A percentile compares a stretch with the other conserved stretches of the same genome.
Evolutionary conservation across 1,284 basidiomycete species (phyloP).

Genomic region (Trichosporon ovoides): DNA sequence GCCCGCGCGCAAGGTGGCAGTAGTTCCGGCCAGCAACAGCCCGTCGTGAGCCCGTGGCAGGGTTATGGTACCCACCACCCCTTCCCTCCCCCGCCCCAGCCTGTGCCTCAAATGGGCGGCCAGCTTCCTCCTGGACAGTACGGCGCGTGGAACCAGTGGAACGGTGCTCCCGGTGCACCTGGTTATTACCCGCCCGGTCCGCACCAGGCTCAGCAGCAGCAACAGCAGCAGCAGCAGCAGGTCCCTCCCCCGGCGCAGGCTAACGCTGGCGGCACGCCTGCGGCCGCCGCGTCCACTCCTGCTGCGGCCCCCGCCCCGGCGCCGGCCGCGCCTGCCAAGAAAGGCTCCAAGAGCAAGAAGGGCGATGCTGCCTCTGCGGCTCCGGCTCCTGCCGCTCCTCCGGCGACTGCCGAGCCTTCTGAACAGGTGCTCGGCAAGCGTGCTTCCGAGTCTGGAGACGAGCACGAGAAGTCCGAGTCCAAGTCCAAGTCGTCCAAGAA

Average conservation of each 20-base stretch:
- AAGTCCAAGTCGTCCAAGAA: slow-evolving; percentile 40
- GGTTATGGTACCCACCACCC: slow-evolving; percentile 26
- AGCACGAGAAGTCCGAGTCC: slow-evolving; percentile 24
- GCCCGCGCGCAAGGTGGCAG: slow-evolving; percentile 14
- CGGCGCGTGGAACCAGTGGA: slow-evolving; percentile 28
- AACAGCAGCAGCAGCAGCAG: slow-evolving; percentile 11
- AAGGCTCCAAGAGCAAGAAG: slow-evolving; percentile 21
- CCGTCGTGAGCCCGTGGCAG: slow-evolving; percentile 24
- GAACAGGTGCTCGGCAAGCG: slow-evolving; percentile 34
- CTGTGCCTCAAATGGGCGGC: slow-evolving; percentile 24
- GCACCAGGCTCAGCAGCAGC: slow-evolving; percentile 12
- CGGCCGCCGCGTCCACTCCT: slow-evolving; percentile 2
- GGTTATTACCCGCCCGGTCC: slow-evolving; percentile 26
- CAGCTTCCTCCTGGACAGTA: slow-evolving; percentile 25
- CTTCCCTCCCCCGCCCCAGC: slow-evolving; percentile 30
- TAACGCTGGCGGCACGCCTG: slow-evolving; percentile 4
- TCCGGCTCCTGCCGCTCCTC: slow-evolving; percentile 3
- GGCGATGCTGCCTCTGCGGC: slow-evolving; percentile 13
- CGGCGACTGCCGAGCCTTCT: slow-evolving; percentile 3
- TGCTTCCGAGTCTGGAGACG: slow-evolving; percentile 22
- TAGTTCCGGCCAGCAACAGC: slow-evolving; percentile 12
- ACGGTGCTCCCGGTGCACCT: slow-evolving; percentile 19
- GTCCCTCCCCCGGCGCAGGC: not conserved
- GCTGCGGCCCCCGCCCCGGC: slow-evolving; percentile 7
- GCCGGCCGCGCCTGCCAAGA: slow-evolving; percentile 18